Evolutionary conservation across 352 stramenopile genomes (phyloP), one percentile per base, ranked within the genome.

Genomic region (Aphanomyces astaci): DNA sequence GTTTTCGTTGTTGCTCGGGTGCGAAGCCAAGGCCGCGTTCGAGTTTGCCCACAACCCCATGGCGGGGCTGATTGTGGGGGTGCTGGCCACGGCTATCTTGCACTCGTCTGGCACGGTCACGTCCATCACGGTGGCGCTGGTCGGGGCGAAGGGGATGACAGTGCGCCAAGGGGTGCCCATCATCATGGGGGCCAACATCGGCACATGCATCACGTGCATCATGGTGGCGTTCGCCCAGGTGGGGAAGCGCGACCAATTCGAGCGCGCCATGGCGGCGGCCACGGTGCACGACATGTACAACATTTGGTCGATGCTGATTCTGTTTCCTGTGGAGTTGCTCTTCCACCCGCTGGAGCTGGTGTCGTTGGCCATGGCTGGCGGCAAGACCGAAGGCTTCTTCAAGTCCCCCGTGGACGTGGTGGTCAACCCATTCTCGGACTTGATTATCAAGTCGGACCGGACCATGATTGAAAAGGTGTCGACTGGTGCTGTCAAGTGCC

Each of bases 171-270:
- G 76, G n/a, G 93, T 96, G 66, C 95, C 88, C 65, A 88, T 97
- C 67, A 80, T 97, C 65, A 96, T 97, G 85, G 90, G 90, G n/a
- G 87, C 90, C 46, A 97, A 97, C 75, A 87, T 92, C 59, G 91
- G 90, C 52, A 94, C 85, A 2, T 89, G 84, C 45, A 86, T 96
- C 30, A 96, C 87, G 39, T 95, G 88, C 66, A 96, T 90, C 52
- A 96, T 96, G 73, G 87, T 97, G 40, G 82, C 88, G 24, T 90
- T 96, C 64, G 88, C 82, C 28, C 87, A 96, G 45, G 86, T 96
- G 60, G 79, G 78, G 63, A 78, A 95, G 71, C 73, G 73, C 25
- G 75, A 63, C 19, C 72, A 84, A 39, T 84, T 92, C 71, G 76
- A 90, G 70, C 76, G 80, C 28, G 81, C 78, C 1, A 83, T 88